Evolutionary conservation across 2,329 filamentous ascomycete species (phyloP).

Genomic region (Aspergillus ochraceoroseus): DNA sequence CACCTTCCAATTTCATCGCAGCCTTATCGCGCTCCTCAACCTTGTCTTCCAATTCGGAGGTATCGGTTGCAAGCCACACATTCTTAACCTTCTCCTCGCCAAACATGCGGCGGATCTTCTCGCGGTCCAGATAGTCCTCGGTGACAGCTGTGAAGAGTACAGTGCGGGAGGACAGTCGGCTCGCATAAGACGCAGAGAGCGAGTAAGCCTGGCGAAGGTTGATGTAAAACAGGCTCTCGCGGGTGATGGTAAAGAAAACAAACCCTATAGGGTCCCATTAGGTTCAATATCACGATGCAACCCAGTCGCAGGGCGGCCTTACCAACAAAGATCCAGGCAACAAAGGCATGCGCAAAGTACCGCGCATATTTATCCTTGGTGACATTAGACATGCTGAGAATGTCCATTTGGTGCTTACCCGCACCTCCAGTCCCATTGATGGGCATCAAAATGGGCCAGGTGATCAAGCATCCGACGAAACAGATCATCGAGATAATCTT

Average conservation of each 20-base stretch:
- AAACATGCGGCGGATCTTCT: slow-evolving; percentile 73
- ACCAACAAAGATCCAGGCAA: slow-evolving; percentile 76
- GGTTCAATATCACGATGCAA: not conserved
- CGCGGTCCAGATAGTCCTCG: slow-evolving; percentile 67
- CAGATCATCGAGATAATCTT: slow-evolving; percentile 73
- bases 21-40: slow-evolving; percentile 76
- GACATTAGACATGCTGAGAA: slow-evolving; percentile 75
- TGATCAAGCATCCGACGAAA: slow-evolving; percentile 75
- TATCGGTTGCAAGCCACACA: slow-evolving; percentile 78
- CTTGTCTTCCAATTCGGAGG: slow-evolving; percentile 69
- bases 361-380: slow-evolving; percentile 52
- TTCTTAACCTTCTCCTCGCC: slow-evolving; percentile 70
- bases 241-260: slow-evolving; percentile 78
- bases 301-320: slow-evolving; percentile 19
- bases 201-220: slow-evolving; percentile 90
- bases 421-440: slow-evolving; percentile 79
- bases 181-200: slow-evolving; percentile 75
- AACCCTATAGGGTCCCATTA: slow-evolving; percentile 50
- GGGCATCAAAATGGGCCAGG: slow-evolving; percentile 84
- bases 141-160: slow-evolving; percentile 87
- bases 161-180: slow-evolving; percentile 81
- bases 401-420: slow-evolving; percentile 61
- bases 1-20: slow-evolving; percentile 75
- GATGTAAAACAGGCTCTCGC: slow-evolving; percentile 87
- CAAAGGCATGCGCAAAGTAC: slow-evolving; percentile 75